These are phyloP conservation scores for Kwoniella newhampshirensis DNA, from an alignment of 768 basidiomycete species.

Conservation along the genomic window DNA sequence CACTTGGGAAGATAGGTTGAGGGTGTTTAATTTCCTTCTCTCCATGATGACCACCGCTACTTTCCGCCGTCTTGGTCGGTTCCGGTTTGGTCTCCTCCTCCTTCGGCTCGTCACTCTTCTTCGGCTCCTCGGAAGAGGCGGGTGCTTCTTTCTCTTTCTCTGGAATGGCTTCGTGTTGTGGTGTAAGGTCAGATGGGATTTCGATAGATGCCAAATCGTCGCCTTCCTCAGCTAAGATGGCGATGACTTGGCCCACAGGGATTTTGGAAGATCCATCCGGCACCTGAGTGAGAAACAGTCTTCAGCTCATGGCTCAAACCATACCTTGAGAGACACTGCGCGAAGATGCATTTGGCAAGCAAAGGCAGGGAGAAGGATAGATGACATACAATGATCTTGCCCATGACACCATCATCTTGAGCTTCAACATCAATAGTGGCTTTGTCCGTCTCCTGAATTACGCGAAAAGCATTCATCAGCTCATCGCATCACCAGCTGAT, in stretches of 20 bases:
- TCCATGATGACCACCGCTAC: conserved; percentile 20
- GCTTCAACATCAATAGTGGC: conserved; percentile 56
- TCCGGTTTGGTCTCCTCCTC: conserved; percentile 16
- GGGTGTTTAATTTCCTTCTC: conserved; percentile 58
- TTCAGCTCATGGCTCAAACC: no score
- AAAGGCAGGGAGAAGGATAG: no score
- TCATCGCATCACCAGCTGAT: no score
- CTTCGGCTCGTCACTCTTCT: conserved; percentile 21
- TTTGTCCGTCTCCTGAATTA: conserved; percentile 50
- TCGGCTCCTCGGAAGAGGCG: conserved; percentile 6
- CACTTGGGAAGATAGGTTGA: conserved; percentile 82
- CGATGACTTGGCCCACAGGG: conserved; percentile 83
- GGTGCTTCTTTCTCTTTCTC: not conserved
- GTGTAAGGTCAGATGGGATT: conserved; percentile 50
- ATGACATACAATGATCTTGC: conserved; percentile 54
- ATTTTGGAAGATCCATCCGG: conserved; percentile 80
- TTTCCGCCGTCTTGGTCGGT: conserved; percentile 6
- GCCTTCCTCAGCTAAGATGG: conserved; percentile 90
- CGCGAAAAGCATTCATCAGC: not conserved
- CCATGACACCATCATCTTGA: conserved; percentile 54
- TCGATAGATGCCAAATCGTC: conserved; percentile 88
- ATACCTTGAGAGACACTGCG: no score
- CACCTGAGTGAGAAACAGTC: conserved; percentile 55
- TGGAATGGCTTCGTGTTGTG: conserved; percentile 4
- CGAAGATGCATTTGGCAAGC: no score